These are phyloP conservation scores for Schizosaccharomyces pombe DNA, from an alignment of 805 yeast genomes.

Conservation along the genomic window ASM294v3 CU329670.1:287501-288000, in stretches of 20 bases:
- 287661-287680: constrained; percentile 23
- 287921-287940: not conserved
- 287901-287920: not conserved
- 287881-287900: not conserved
- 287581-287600: constrained; percentile 46
- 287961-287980: too few relatives aligned
- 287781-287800: not conserved
- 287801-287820: not conserved
- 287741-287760: constrained; percentile 26
- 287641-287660: constrained; percentile 37
- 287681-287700: constrained; percentile 19
- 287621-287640: not conserved
- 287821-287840: too few relatives aligned
- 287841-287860: not conserved
- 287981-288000: too few relatives aligned
- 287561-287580: constrained; percentile 55
- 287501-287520: constrained; percentile 56
- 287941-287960: too few relatives aligned
- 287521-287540: constrained; percentile 47
- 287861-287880: not conserved
- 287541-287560: constrained; percentile 59
- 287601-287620: constrained; percentile 54
- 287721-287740: constrained; percentile 72
- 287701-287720: constrained; percentile 57
- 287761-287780: not conserved